A percentile compares a stretch with the other conserved stretches of the same genome.
phyloP scores from a whole-genome alignment of 164 flowering plant genomes.

The Malania oleifera region DNA sequence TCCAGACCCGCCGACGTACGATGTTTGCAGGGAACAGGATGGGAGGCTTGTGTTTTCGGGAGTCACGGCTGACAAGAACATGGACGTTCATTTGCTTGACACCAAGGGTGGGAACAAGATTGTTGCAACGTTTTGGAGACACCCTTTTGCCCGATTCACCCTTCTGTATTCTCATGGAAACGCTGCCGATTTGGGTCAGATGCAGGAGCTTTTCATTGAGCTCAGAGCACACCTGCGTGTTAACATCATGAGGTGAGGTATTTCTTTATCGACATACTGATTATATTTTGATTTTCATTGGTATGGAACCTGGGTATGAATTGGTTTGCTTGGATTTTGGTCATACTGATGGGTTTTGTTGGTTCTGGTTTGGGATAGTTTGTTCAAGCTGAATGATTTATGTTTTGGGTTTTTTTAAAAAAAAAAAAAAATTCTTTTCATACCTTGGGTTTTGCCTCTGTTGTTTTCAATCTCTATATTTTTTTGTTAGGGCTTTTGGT shows the following conservation, averaged over 20 bases:
- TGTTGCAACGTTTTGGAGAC: conserved; percentile 90
- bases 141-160: conserved; percentile 78
- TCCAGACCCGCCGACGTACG: conserved; percentile 92
- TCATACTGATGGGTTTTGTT: no score
- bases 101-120: conserved; percentile 76
- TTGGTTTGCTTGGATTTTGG: background rate
- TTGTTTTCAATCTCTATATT: background rate
- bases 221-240: conserved; percentile 91
- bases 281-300: background rate
- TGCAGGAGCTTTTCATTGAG: conserved; percentile 88
- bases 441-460: background rate
- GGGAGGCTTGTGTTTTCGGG: conserved; percentile 59
- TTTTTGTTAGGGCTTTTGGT: background rate
- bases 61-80: conserved; percentile 62
- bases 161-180: conserved; percentile 90
- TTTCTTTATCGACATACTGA: no score
- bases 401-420: no score
- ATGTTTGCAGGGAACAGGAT: conserved; percentile 52
- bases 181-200: conserved; percentile 96
- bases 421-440: no score
- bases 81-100: conserved; percentile 65
- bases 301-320: background rate
- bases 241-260: conserved; percentile 97
- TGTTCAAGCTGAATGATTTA: no score
- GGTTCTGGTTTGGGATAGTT: no score